These are phyloP conservation scores for Cordyceps militaris DNA, from an alignment of 2,329 filamentous ascomycete genomes.

Conservation along the genomic window DNA sequence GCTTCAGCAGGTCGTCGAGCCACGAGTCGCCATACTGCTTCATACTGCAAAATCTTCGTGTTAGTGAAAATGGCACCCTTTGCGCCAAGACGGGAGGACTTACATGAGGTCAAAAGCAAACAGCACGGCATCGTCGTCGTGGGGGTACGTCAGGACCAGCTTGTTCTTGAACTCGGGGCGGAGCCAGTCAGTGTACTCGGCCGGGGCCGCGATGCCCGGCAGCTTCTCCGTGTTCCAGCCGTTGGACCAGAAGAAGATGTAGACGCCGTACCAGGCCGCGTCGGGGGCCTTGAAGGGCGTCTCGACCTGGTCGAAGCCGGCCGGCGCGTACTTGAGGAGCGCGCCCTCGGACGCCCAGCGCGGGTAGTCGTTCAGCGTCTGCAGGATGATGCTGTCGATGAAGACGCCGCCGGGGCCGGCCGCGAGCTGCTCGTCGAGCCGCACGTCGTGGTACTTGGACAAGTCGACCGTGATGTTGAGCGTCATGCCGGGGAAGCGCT, in stretches of 20 bases:
- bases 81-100: slow-evolving; percentile 15
- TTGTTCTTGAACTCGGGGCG: slow-evolving; percentile 46
- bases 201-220: slow-evolving; percentile 25
- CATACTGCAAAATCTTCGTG: slow-evolving; percentile 22
- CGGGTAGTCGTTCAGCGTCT: slow-evolving; percentile 45
- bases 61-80: background rate
- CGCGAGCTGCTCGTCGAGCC: slow-evolving; percentile 39
- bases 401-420: slow-evolving; percentile 25
- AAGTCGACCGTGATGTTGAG: slow-evolving; percentile 48
- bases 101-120: slow-evolving; percentile 44
- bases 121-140: slow-evolving; percentile 50
- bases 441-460: slow-evolving; percentile 46
- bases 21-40: slow-evolving; percentile 36
- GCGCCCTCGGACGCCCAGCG: slow-evolving; percentile 42
- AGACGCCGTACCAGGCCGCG: slow-evolving; percentile 34
- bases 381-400: slow-evolving; percentile 41
- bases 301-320: slow-evolving; percentile 36
- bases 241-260: slow-evolving; percentile 31
- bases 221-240: slow-evolving; percentile 31
- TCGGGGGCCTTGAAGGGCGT: slow-evolving; percentile 35
- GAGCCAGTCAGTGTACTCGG: slow-evolving; percentile 36
- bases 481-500: slow-evolving; percentile 40
- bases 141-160: slow-evolving; percentile 48
- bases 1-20: slow-evolving; percentile 39
- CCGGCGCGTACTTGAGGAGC: slow-evolving; percentile 42